These are phyloP conservation scores for Aegilops longissima DNA, from an alignment of 176 grass and related monocot genomes.

Conservation along the genomic window DNA sequence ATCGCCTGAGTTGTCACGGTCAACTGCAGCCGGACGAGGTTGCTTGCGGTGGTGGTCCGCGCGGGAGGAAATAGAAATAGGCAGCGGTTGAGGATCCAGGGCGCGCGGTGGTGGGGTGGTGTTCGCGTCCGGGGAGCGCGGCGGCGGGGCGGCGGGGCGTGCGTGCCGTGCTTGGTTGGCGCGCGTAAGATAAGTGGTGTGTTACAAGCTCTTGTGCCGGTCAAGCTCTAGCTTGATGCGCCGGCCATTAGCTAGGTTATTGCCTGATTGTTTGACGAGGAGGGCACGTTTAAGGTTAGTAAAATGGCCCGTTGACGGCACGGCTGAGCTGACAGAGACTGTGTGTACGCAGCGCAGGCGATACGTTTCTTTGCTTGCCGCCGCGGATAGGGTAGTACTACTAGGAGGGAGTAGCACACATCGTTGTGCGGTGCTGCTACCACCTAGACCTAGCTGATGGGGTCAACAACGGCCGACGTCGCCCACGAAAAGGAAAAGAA, in stretches of 20 bases:
- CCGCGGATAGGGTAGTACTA: not conserved
- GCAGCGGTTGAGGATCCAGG: not conserved
- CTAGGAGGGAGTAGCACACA: too few relatives aligned
- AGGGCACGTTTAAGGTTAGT: not conserved
- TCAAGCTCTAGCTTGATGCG: not conserved
- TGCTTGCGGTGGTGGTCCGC: not conserved
- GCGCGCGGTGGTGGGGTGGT: not conserved
- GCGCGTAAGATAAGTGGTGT: not conserved
- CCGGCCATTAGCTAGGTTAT: not conserved
- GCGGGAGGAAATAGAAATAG: slow-evolving; percentile 9
- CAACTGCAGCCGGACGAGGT: not conserved
- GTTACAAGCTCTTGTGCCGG: not conserved
- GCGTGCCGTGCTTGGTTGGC: not conserved
- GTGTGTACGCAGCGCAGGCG: not conserved
- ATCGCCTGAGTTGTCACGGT: not conserved
- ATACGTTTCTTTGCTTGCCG: not conserved
- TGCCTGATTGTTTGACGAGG: not conserved
- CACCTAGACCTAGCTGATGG: too few relatives aligned
- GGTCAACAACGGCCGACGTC: too few relatives aligned
- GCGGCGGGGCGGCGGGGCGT: not conserved
- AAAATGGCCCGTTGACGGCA: not conserved
- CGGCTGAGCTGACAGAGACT: not conserved
- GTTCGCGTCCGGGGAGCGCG: not conserved
- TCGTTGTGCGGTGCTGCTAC: too few relatives aligned
- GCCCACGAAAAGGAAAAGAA: too few relatives aligned